A percentile compares a stretch with the other conserved stretches of the same genome.
These are phyloP conservation scores for Salix arbutifolia DNA, from an alignment of 345 rosid species.

Conservation along the genomic window DNA sequence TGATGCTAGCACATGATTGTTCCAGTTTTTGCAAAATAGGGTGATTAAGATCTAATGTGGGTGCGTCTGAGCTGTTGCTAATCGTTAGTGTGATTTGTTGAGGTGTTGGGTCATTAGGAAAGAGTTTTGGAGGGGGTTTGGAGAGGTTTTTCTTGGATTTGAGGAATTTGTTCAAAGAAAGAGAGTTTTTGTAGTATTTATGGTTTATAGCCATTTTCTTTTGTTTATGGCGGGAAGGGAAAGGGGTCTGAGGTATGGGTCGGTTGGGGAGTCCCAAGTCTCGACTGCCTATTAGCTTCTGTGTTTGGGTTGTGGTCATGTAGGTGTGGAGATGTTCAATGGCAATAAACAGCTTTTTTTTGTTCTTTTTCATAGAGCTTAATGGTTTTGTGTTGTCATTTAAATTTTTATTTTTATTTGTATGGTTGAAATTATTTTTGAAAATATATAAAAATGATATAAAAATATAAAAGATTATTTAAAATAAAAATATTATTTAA, in stretches of 20 bases:
- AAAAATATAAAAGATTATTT: too few relatives aligned
- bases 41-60: constrained; percentile 27
- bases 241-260: neutral
- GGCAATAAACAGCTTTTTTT: too few relatives aligned
- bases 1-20: constrained; percentile 25
- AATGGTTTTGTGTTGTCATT: too few relatives aligned
- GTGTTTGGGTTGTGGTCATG: too few relatives aligned
- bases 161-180: constrained; percentile 41
- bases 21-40: constrained; percentile 38
- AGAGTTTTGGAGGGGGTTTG: constrained; percentile 41
- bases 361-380: too few relatives aligned
- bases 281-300: too few relatives aligned
- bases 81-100: neutral
- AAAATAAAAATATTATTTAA: too few relatives aligned
- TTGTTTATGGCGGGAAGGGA: neutral
- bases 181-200: constrained; percentile 16
- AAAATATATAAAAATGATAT: too few relatives aligned
- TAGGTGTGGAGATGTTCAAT: too few relatives aligned
- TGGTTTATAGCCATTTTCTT: constrained; percentile 17
- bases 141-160: constrained; percentile 41
- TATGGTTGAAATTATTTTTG: too few relatives aligned
- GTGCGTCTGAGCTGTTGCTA: neutral
- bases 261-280: too few relatives aligned
- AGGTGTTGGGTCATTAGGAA: constrained; percentile 31
- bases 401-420: too few relatives aligned